phyloP scores from a whole-genome alignment of 2,329 filamentous ascomycete genomes.

The Penicillium vulpinum region DNA sequence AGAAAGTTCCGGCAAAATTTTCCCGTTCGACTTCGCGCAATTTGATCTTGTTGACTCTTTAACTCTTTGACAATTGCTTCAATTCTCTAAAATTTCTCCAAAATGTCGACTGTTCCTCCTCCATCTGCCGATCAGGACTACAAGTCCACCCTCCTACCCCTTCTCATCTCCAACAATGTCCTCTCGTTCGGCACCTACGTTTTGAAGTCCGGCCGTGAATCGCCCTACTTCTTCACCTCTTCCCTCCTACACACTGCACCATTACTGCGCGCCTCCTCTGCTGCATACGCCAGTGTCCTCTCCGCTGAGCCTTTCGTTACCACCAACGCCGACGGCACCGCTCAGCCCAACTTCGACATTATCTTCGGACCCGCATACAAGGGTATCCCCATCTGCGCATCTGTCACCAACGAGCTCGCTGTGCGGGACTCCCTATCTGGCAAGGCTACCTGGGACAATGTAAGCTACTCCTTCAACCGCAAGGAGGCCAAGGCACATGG shows the following conservation, averaged over 20 bases:
- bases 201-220: slow-evolving; percentile 85
- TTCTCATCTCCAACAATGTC: slow-evolving; percentile 43
- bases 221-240: slow-evolving; percentile 98
- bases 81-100: slow-evolving; percentile 1
- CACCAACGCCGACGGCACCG: slow-evolving; percentile 34
- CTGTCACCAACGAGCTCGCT: slow-evolving; percentile 73
- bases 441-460: slow-evolving; percentile 62
- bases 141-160: slow-evolving; percentile 40
- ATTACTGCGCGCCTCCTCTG: slow-evolving; percentile 73
- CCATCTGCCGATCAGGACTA: slow-evolving; percentile 35
- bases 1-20: slow-evolving; percentile 17
- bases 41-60: not conserved
- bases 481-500: slow-evolving; percentile 97
- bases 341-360: slow-evolving; percentile 67
- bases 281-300: slow-evolving; percentile 72
- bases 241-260: slow-evolving; percentile 82
- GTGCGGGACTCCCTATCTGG: slow-evolving; percentile 56
- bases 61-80: slow-evolving; percentile 1
- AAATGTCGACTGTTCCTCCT: slow-evolving; percentile 30
- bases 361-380: slow-evolving; percentile 96
- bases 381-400: slow-evolving; percentile 85
- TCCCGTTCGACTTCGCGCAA: slow-evolving; percentile 16
- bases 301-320: slow-evolving; percentile 48
- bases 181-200: slow-evolving; percentile 55
- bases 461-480: slow-evolving; percentile 88